Evolutionary conservation across 1,284 basidiomycete genomes (phyloP), one percentile per base, ranked within the genome.

Genomic region (Tilletia horrida): DNA sequence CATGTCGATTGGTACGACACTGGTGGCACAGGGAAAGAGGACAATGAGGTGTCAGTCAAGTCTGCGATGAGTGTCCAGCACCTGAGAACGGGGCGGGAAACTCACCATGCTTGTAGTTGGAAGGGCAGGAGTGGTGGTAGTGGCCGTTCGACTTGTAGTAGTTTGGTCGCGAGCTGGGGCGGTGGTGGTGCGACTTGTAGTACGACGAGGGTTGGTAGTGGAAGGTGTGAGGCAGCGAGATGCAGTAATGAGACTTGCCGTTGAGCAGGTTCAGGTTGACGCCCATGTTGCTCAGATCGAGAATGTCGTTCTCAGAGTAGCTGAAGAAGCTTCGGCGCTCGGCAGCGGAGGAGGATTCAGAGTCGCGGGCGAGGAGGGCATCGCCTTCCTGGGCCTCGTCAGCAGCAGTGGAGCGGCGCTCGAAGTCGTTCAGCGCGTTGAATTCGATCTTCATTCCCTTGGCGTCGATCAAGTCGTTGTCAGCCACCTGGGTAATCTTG

Each of bases 311-410:
- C 16, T 59, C 55, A 16, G 27, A 35, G 55, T 59, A 59, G 29
- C 55, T 59, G 55, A 59, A 59, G 55, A 31, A 16, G 31, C 55
- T 59, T 16, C 55, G 55, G 55, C 55, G 55, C 2, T 57, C 52
- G 9, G 27, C 52, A 2, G n/a, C 21, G 16, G 13, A 18, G 52
- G n/a, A n/a, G 52, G 21, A 23, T 16, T 57, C 52, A 23, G 52
- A 23, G 2, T 25, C n/a, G 14, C 52, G 52, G 55, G 31, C 55
- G 16, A 40, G 31, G 55, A 31, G 27, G 2, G 27, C 31, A 21
- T 59, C 55, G 14, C 16, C 27, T 13, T 31, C n/a, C 13, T 59
- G 55, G 27, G 29, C 35, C 11, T 31, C 35, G 16, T 59, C 18
- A 27, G 27, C 16, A 29, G 11, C 35, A 29, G 29, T 8, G 14